Base-by-base conservation (phyloP, 1,284 basidiomycete species). In the Ustilago shanxiensis region DNA sequence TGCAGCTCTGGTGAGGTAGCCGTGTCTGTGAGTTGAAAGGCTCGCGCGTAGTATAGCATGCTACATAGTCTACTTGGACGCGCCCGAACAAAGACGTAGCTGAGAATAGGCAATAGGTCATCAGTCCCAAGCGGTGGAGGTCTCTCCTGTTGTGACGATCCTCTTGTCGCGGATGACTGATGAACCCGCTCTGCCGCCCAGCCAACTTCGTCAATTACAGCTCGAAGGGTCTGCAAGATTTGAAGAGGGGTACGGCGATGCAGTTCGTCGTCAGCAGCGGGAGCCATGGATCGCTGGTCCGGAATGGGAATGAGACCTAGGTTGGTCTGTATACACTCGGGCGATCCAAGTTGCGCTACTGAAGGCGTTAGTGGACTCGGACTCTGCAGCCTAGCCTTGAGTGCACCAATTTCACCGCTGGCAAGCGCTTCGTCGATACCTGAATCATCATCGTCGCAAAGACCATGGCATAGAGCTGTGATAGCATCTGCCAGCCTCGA, bases 221-320 rank as follows among this genome's bases (percentile, higher is more conserved):
- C 75, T 29, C 68, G 45, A 14, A 77, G 62, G 3, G 66, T 60
- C 26, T 77, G 66, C 44, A 77, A 26, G 49, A 66, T 64, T 35
- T 77, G 71, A 9, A 73, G 52, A 8, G 75, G 75, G 7, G 75
- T 77, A 26, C 75, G 71, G 10, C 69, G 63, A 20, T 66, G 58
- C 39, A 64, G 18, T 1, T 50, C 51, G n/a, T 16, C 29, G n/a
- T 20, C 37, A 31, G 59, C 37, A 44, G 13, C 18, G 11, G 10
- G 3, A 28, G 13, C 8, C 20, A 3, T 28, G 13, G 18, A 18
- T 29, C 22, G 20, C 9, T 24, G 11, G 8, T 14, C 20, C n/a
- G 26, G 37, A n/a, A 13, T n/a, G 22, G 33, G 20, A 3, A 37
- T 10, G 11, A 69, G 60, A 35, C 60, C 66, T 10, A 69, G 33